These are phyloP conservation scores for Leccinum olivaceopallidum DNA, from an alignment of 768 basidiomycete genomes.

Conservation along the genomic window DNA sequence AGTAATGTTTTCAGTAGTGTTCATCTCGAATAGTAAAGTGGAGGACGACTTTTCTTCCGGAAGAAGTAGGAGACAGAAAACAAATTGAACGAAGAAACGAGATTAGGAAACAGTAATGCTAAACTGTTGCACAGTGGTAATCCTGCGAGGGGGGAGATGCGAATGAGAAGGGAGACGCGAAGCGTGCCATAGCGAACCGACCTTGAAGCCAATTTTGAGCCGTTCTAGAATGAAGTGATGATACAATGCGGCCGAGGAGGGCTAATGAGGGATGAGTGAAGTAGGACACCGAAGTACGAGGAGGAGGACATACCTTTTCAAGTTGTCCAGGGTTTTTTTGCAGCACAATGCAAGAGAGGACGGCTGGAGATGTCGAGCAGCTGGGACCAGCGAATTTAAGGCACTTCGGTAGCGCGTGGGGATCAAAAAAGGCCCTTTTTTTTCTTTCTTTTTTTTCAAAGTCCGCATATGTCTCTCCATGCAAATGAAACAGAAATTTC, in stretches of 20 bases:
- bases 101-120: constrained; percentile 55
- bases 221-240: constrained; percentile 79
- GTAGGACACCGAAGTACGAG: constrained; percentile 3
- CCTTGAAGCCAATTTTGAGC: constrained; percentile 77
- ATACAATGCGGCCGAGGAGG: constrained; percentile 67
- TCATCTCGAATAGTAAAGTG: constrained; percentile 59
- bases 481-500: neutral
- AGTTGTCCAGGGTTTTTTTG: constrained; percentile 31
- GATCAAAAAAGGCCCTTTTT: constrained; percentile 37
- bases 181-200: constrained; percentile 21
- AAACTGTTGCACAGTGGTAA: constrained; percentile 61
- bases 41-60: constrained; percentile 51
- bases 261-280: constrained; percentile 18
- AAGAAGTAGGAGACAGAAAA: constrained; percentile 53
- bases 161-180: constrained; percentile 28
- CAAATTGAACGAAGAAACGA: constrained; percentile 47
- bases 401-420: constrained; percentile 42
- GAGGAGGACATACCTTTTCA: constrained; percentile 45
- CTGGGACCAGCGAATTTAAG: constrained; percentile 40
- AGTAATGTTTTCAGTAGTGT: constrained; percentile 68
- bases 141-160: constrained; percentile 38
- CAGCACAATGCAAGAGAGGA: constrained; percentile 33
- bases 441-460: constrained; percentile 37
- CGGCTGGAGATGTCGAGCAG: constrained; percentile 30
- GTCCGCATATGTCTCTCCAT: constrained; percentile 27